Conservation (phyloP, 495 filamentous ascomycete species). For the Tuber borchii region DNA sequence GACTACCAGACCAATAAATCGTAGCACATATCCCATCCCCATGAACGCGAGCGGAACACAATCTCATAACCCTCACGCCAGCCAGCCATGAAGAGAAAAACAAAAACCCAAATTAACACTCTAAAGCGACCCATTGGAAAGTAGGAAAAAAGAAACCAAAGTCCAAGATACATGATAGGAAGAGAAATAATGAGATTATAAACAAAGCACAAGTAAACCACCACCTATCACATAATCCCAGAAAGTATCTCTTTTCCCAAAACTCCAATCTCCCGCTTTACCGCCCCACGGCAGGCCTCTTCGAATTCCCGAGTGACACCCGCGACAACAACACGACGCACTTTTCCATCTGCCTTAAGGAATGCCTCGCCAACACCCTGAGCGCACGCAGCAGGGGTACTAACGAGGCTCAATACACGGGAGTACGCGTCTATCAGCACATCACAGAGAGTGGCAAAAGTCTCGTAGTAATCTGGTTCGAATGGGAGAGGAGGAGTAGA, state of each 20-base stretch:
- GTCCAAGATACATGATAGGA: background rate
- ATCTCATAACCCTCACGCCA: background rate
- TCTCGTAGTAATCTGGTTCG: slow-evolving; percentile 94
- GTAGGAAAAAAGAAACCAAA: background rate
- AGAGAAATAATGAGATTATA: background rate
- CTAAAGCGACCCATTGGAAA: background rate
- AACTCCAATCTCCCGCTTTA: slow-evolving; percentile 71
- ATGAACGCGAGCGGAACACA: background rate
- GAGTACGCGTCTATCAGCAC: slow-evolving; percentile 89
- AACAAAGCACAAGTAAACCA: background rate
- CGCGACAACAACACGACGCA: slow-evolving; percentile 79
- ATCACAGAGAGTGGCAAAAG: slow-evolving; percentile 94
- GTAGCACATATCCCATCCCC: background rate
- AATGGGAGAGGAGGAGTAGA: slow-evolving; percentile 90
- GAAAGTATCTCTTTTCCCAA: slow-evolving; percentile 84
- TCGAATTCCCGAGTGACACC: slow-evolving; percentile 89
- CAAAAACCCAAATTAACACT: background rate
- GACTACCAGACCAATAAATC: background rate
- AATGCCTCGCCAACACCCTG: slow-evolving; percentile 70
- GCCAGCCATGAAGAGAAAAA: background rate
- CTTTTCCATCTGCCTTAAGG: slow-evolving; percentile 73
- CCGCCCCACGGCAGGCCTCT: slow-evolving; percentile 65
- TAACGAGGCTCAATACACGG: slow-evolving; percentile 63
- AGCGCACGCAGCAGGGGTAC: slow-evolving; percentile 58
- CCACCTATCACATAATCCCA: slow-evolving; percentile 61